Conservation (phyloP, 2,329 filamentous ascomycete species). For the Verticillium nubilum region DNA sequence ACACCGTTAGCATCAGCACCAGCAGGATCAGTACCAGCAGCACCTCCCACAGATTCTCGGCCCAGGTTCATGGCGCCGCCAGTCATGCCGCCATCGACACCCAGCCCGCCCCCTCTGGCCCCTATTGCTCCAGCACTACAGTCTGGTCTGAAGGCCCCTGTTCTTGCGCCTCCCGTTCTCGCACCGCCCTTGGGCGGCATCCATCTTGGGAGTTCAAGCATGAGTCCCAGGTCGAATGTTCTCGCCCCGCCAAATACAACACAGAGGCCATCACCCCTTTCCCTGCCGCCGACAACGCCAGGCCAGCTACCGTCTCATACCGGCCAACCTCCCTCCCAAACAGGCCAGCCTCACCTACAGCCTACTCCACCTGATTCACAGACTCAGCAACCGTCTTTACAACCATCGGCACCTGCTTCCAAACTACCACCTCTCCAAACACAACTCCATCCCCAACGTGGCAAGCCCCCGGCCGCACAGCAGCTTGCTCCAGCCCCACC, state of each 20-base stretch:
- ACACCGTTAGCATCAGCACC: no score
- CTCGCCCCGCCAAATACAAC: slow-evolving; percentile 39
- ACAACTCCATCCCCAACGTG: slow-evolving; percentile 9
- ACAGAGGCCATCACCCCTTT: slow-evolving; percentile 28
- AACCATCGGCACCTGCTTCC: slow-evolving; percentile 10
- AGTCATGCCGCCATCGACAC: slow-evolving; percentile 2
- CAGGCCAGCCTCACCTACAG: slow-evolving; percentile 15
- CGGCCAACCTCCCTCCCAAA: neutral
- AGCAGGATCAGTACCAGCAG: slow-evolving; percentile 17
- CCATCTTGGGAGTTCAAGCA: slow-evolving; percentile 16
- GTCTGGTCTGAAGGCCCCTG: slow-evolving; percentile 11
- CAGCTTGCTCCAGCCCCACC: slow-evolving; percentile 1
- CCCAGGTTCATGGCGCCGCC: slow-evolving; percentile 10
- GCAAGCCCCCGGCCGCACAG: slow-evolving; percentile 7
- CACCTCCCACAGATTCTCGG: slow-evolving; percentile 12
- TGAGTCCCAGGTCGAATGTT: slow-evolving; percentile 34
- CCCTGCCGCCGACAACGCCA: slow-evolving; percentile 21
- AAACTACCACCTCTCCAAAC: slow-evolving; percentile 11
- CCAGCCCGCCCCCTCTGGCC: slow-evolving; percentile 2
- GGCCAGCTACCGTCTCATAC: neutral
- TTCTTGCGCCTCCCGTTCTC: slow-evolving; percentile 31
- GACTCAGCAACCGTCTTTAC: slow-evolving; percentile 8
- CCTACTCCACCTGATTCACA: slow-evolving; percentile 12
- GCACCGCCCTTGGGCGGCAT: slow-evolving; percentile 26
- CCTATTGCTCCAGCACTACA: slow-evolving; percentile 4